phyloP scores from a whole-genome alignment of 331 rosid species.

The Dryas integrifolia region DNA sequence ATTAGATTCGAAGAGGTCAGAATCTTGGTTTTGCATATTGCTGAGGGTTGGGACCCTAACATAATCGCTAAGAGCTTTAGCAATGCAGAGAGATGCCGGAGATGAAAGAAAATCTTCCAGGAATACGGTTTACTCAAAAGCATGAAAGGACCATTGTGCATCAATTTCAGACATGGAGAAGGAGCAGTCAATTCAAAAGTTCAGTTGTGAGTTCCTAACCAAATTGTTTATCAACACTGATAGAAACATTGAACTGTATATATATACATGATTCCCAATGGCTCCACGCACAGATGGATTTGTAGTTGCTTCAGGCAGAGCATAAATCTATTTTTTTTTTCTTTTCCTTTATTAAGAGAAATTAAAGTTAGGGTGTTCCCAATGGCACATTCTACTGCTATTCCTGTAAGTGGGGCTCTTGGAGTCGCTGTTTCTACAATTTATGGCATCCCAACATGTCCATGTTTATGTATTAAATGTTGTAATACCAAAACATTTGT shows the following conservation, averaged over 20 bases:
- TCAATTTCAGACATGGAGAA: neutral
- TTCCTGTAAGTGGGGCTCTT: neutral
- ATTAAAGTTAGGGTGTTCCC: too few relatives aligned
- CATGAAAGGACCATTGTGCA: neutral
- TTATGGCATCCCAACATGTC: neutral
- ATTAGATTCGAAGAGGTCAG: conserved; percentile 4
- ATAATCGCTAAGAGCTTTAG: neutral
- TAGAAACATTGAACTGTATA: neutral
- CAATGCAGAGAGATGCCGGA: neutral
- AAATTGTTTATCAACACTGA: neutral
- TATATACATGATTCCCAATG: neutral
- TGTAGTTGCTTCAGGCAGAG: neutral
- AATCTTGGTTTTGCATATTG: neutral
- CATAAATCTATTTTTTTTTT: neutral
- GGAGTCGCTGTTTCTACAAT: neutral
- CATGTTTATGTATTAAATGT: conserved; percentile 4
- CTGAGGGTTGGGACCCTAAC: neutral
- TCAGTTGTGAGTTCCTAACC: neutral
- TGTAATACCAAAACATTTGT: neutral
- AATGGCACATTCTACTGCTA: neutral
- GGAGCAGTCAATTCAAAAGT: neutral
- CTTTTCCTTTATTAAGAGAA: neutral
- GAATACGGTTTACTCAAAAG: neutral
- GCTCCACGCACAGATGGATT: too few relatives aligned
- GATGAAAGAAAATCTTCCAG: conserved; percentile 3